phyloP scores from a whole-genome alignment of 2,329 filamentous ascomycete genomes.

The Penicillium digitatum region DNA sequence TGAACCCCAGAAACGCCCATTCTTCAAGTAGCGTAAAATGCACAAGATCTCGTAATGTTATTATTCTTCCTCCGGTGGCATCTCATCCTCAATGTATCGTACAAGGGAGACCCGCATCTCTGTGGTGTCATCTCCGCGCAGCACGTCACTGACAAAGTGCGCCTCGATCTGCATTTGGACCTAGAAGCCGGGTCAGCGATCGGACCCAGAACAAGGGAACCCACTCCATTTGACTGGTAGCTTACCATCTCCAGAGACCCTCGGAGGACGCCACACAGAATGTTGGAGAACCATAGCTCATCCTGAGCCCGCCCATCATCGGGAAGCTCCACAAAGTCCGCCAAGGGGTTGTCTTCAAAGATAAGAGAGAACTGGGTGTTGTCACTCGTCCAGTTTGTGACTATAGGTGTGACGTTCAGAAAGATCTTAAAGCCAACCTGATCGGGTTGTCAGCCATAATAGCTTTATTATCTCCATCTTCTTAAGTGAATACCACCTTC shows the following conservation, averaged over 20 bases:
- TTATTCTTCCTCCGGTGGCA: constrained; percentile 91
- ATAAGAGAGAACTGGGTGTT: constrained; percentile 94
- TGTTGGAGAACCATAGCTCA: constrained; percentile 97
- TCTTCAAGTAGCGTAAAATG: constrained; percentile 5
- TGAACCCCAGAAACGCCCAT: constrained; percentile 7
- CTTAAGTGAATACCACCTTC: constrained; percentile 56
- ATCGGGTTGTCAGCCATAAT: constrained; percentile 7
- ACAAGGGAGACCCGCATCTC: constrained; percentile 93
- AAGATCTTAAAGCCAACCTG: constrained; percentile 99
- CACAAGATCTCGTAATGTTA: constrained; percentile 29
- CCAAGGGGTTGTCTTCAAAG: constrained; percentile 94
- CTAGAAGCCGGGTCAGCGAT: constrained; percentile 39
- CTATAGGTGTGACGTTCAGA: constrained; percentile 87
- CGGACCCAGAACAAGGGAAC: constrained; percentile 15
- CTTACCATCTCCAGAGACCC: constrained; percentile 91
- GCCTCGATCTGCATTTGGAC: constrained; percentile 97
- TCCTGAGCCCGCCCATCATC: constrained; percentile 95
- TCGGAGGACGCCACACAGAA: constrained; percentile 85
- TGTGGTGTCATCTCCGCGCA: constrained; percentile 90
- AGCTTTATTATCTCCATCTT: background rate
- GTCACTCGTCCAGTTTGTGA: constrained; percentile 94
- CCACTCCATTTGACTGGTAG: constrained; percentile 7
- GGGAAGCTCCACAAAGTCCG: constrained; percentile 94
- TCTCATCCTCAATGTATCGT: constrained; percentile 93
- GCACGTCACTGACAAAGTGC: constrained; percentile 89